Percentiles rank a stretch among this genome's conserved stretches.
Conservation (phyloP, 805 yeast genomes). For the Myxozyma neotropica region DNA sequence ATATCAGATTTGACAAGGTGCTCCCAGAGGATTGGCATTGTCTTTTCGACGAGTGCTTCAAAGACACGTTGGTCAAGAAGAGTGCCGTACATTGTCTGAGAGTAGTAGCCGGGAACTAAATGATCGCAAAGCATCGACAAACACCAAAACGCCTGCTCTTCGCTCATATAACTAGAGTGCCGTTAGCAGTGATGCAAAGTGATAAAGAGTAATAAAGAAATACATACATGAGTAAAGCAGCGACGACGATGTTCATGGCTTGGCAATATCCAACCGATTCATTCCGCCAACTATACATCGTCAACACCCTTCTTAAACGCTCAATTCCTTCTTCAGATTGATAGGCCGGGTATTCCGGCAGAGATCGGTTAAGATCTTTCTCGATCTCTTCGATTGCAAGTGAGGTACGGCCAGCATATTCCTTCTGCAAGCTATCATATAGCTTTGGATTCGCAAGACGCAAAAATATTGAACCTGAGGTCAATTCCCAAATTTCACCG, state of each 20-base stretch:
- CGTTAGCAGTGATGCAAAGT: background rate
- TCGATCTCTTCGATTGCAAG: conserved; percentile 95
- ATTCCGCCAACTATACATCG: conserved; percentile 95
- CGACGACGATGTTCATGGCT: conserved; percentile 86
- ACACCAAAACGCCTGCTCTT: conserved; percentile 97
- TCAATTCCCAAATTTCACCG: conserved; percentile 95
- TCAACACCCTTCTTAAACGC: conserved; percentile 80
- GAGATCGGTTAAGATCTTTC: conserved; percentile 88
- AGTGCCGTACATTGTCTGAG: conserved; percentile 97
- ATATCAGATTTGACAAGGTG: conserved; percentile 80
- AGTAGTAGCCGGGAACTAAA: conserved; percentile 92
- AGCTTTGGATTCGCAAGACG: conserved; percentile 64
- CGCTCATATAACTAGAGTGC: conserved; percentile 68
- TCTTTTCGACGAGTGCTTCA: conserved; percentile 83
- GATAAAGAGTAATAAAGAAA: background rate
- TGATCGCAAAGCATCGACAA: conserved; percentile 77
- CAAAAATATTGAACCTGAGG: conserved; percentile 80
- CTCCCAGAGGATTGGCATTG: conserved; percentile 85
- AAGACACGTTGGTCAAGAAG: conserved; percentile 90
- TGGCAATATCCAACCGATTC: conserved; percentile 98
- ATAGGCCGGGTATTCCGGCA: conserved; percentile 95
- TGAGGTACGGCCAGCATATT: conserved; percentile 65
- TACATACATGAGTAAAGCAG: conserved; percentile 51
- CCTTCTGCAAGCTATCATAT: conserved; percentile 60
- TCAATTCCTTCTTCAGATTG: conserved; percentile 84